Evolutionary conservation across 2,329 filamentous ascomycete species (phyloP), one percentile per base, ranked within the genome.

Genomic region (Epichloe bromicola): DNA sequence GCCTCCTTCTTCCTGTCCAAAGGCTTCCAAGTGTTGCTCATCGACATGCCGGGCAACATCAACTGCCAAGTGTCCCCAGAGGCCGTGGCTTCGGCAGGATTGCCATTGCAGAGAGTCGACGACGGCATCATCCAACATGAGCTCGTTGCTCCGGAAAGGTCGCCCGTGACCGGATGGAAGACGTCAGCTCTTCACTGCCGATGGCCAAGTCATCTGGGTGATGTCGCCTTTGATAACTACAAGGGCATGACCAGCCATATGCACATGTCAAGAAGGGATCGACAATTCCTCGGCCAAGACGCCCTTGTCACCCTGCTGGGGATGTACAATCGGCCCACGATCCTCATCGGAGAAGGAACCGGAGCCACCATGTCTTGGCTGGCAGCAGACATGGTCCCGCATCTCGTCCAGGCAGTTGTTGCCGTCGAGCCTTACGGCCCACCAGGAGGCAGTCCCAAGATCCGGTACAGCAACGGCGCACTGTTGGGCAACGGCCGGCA

Each of bases 401-500:
- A 70, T 0, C 62, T 74, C 0, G 71, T 80, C 2, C 69, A 68
- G 19, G 71, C 64, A 0, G 68, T 79, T 19, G 61, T 82, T 1
- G 66, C 70, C 1, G 54, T 82, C 12, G 78, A 81, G 56, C 77
- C 77, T 0, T 60, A 65, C 4, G 77, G 77, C 0, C 76, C 77
- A 1, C 76, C 75, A 0, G 78, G 74, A 56, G 65, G 63, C 11
- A 57, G 49, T 1, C 48, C 49, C 11, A 37, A 50, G 0, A 7
- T 14, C 19, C 20, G 54, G 47, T 7, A 37, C 6, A 23, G 5
- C 6, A 15, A 38, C 14, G 10, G 49, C 6, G 2, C 23, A 26
- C 56, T 57, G 4, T 33, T 38, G 5, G 36, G 36, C 12, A 38
- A 38, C 36, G 36, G 36, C 12, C 36, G 38, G 3, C 64, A 59